Evolutionary conservation across 2,329 filamentous ascomycete species (phyloP).

Genomic region (Metarhizium sp.): DNA sequence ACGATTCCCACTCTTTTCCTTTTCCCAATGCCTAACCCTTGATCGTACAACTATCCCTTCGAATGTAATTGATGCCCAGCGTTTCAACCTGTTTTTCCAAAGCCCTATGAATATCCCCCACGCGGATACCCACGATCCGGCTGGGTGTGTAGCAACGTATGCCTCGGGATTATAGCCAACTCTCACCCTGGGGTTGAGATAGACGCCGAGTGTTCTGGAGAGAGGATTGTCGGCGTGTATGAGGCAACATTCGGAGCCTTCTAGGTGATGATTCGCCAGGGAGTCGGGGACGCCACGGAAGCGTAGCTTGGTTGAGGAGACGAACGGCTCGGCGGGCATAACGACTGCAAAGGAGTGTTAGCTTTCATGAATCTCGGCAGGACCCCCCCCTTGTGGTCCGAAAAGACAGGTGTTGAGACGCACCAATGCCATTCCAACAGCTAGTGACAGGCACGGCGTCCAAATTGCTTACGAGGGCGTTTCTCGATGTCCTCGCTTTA

Average conservation of each 20-base stretch:
- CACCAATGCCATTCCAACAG: conserved; percentile 37
- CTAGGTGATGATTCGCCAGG: conserved; percentile 53
- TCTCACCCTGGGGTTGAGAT: conserved; percentile 58
- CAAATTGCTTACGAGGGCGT: conserved; percentile 39
- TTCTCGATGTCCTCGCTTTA: conserved; percentile 36
- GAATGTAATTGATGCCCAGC: conserved; percentile 28
- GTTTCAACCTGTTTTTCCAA: conserved; percentile 47
- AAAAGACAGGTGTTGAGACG: conserved; percentile 1
- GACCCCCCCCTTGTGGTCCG: too few species aligned
- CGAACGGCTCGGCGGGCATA: conserved; percentile 47
- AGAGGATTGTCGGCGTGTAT: conserved; percentile 63
- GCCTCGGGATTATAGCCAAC: conserved; percentile 52
- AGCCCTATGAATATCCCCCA: conserved; percentile 40
- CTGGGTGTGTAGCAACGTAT: conserved; percentile 39
- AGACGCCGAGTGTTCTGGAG: conserved; percentile 45
- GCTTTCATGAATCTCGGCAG: neutral
- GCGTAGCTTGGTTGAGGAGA: conserved; percentile 33
- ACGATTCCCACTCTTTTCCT: conserved; percentile 20
- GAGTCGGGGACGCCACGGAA: conserved; percentile 57
- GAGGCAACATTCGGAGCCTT: conserved; percentile 73
- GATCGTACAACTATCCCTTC: conserved; percentile 24
- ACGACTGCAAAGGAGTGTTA: conserved; percentile 21
- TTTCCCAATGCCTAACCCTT: conserved; percentile 30
- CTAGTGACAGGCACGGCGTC: conserved; percentile 35
- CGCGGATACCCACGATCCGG: conserved; percentile 34